Percentiles rank a stretch among this genome's conserved stretches.
These are phyloP conservation scores for Aureobasidium sp. DNA, from an alignment of 2,329 filamentous ascomycete genomes.

Conservation along the genomic window DNA sequence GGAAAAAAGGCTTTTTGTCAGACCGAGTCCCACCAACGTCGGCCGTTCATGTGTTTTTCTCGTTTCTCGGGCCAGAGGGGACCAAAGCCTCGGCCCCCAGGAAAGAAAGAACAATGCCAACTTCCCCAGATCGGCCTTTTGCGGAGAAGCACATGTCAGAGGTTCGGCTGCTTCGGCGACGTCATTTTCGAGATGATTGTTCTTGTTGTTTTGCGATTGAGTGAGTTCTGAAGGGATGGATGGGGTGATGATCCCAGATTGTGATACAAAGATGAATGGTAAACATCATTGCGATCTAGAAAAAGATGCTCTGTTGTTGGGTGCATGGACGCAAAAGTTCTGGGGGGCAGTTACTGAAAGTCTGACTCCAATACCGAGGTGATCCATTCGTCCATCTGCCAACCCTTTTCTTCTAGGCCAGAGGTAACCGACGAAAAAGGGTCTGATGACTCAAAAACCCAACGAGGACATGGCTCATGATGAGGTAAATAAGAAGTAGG, in stretches of 20 bases:
- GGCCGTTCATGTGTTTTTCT: neutral
- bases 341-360: neutral
- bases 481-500: conserved; percentile 1
- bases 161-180: neutral
- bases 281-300: neutral
- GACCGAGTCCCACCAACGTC: neutral
- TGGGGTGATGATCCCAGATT: neutral
- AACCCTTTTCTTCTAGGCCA: neutral
- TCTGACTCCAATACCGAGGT: conserved; percentile 2
- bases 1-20: neutral
- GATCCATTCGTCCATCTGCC: conserved; percentile 15
- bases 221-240: neutral
- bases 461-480: neutral
- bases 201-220: neutral
- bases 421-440: conserved; percentile 4
- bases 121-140: conserved; percentile 14
- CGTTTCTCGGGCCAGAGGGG: conserved; percentile 7
- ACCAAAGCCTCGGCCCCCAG: neutral
- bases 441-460: conserved; percentile 8
- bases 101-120: too few species aligned
- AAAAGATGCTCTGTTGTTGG: neutral
- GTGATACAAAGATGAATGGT: neutral
- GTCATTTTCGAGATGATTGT: conserved; percentile 2
- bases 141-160: conserved; percentile 11
- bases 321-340: neutral